phyloP scores from a whole-genome alignment of 768 basidiomycete genomes.

The Holtermanniella nyarrowii region DNA sequence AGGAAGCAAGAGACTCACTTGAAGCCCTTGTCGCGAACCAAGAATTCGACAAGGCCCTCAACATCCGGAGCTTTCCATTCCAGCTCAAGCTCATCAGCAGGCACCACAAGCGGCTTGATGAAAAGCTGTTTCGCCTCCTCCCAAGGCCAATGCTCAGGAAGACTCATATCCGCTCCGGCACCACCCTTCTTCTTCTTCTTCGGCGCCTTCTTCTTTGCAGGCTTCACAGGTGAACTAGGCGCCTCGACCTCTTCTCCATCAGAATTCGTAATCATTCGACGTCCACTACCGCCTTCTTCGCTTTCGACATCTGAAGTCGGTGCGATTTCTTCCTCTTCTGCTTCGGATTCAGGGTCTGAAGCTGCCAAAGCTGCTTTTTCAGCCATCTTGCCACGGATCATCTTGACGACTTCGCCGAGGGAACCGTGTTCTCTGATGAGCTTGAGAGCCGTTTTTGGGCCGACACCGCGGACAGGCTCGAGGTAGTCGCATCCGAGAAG shows the following conservation, averaged over 20 bases:
- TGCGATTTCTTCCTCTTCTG: slow-evolving; percentile 17
- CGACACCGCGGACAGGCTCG: slow-evolving; percentile 94
- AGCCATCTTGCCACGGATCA: slow-evolving; percentile 64
- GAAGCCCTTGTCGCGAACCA: slow-evolving; percentile 93
- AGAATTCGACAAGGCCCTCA: slow-evolving; percentile 84
- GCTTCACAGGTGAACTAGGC: slow-evolving; percentile 15
- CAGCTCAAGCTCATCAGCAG: slow-evolving; percentile 74
- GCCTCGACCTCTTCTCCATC: slow-evolving; percentile 41
- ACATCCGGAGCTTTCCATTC: slow-evolving; percentile 91
- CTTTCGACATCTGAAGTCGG: slow-evolving; percentile 48
- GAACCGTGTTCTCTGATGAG: slow-evolving; percentile 71
- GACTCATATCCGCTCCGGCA: slow-evolving; percentile 57
- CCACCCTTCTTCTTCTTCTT: slow-evolving; percentile 45
- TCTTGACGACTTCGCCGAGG: slow-evolving; percentile 62
- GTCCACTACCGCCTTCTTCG: slow-evolving; percentile 53
- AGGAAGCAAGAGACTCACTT: slow-evolving; percentile 52
- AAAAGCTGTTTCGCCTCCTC: slow-evolving; percentile 88
- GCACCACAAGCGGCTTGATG: slow-evolving; percentile 75
- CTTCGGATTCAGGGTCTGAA: slow-evolving; percentile 26
- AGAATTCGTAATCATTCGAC: slow-evolving; percentile 45
- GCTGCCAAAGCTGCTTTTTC: slow-evolving; percentile 31
- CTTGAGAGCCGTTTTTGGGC: slow-evolving; percentile 91
- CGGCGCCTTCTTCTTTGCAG: slow-evolving; percentile 46
- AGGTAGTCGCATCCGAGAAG: slow-evolving; percentile 96
- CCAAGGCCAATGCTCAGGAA: slow-evolving; percentile 97